Evolutionary conservation across 306 rosid genomes (phyloP), one percentile per base, ranked within the genome.

Genomic region (Malus sieversii): DNA sequence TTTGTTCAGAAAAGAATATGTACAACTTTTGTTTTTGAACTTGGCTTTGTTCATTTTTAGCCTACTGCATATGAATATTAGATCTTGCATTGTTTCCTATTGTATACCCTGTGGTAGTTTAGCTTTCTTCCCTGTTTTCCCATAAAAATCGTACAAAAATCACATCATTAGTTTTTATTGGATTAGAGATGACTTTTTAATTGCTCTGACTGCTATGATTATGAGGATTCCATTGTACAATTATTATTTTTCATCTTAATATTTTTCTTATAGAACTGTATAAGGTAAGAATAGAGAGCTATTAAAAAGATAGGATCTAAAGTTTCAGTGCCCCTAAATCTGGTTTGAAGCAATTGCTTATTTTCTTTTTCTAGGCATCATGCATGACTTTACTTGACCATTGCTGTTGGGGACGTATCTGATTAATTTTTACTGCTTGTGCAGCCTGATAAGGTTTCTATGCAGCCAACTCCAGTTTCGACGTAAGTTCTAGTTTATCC

Each of bases 381-480:
- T 29, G 19, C 32, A 9, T 30, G 57, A 29, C 27, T 53, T 51
- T 18, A 23, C 61, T 44, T 57, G 29, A 12, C 70, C 52, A 19
- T 12, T 75, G 22, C 65, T 72, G 27, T 32, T 35, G 42, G 20
- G 60, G 15, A 59, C n/a, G 7, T 58, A 35, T 51, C 57, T 45
- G 60, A 77, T 69, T 75, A 29, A 20, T 52, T 71, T 20, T 27
- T 60, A 3, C 13, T 57, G 42, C 57, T 72, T 71, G 53, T 86
- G 93, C 98, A 92, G 97, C 82, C 85, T 62, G 96, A 83, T 68
- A 92, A 84, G 80, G 88, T 92, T 58, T 78, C 86, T 65, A 80
- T 68, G 84, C 96, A 95, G 90, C 88, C 97, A 18, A 87, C 88
- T 81, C 91, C 98, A 62, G 93, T 78, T 84, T 95, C 98, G 29